Base-by-base conservation (phyloP, 192 early-diverging fungal species). In the Thoreauomyces humboldtii region DNA sequence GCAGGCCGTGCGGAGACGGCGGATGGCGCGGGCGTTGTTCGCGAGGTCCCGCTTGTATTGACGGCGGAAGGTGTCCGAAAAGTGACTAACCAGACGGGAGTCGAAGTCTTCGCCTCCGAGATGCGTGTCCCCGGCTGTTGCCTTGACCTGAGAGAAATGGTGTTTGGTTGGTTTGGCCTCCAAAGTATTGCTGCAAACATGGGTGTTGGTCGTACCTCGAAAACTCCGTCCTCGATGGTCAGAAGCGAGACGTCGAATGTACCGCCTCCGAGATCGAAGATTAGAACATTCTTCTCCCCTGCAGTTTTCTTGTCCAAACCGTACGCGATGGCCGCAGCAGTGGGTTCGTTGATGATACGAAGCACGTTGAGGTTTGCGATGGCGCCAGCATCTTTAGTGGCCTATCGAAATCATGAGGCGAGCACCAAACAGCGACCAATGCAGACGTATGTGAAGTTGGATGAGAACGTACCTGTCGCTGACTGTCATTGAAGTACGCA, bases 91-190 rank as follows among this genome's bases (percentile, higher is more conserved):
- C 60, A 98, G 82, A 70, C 92, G 89, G 90, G 96, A 95, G 84
- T 98, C 96, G 84, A 98, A 98, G 85, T 98, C 94, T 84, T 96
- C 93, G 74, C 95, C 95, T 77, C 95, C 91, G 69, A 95, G 80
- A 70, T 95, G 91, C 48, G 92, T 95, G 75, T 95, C 91, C 84
- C 93, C 93, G 59, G 90, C 89, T 34, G 93, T 95, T 68, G 93
- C 90, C 86, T 88, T 88, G 72, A 95, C 92, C n/a, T n/a, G n/a
- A n/a, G n/a, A n/a, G n/a, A n/a, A n/a, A n/a, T n/a, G n/a, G n/a
- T n/a, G n/a, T n/a, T n/a, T n/a, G n/a, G n/a, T n/a, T n/a, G n/a
- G n/a, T n/a, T n/a, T n/a, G n/a, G n/a, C n/a, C n/a, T n/a, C n/a
- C n/a, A n/a, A n/a, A n/a, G n/a, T n/a, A n/a, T n/a, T n/a, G n/a